phyloP scores from a whole-genome alignment of 2,329 filamentous ascomycete genomes.

The Botrytis deweyae region DNA sequence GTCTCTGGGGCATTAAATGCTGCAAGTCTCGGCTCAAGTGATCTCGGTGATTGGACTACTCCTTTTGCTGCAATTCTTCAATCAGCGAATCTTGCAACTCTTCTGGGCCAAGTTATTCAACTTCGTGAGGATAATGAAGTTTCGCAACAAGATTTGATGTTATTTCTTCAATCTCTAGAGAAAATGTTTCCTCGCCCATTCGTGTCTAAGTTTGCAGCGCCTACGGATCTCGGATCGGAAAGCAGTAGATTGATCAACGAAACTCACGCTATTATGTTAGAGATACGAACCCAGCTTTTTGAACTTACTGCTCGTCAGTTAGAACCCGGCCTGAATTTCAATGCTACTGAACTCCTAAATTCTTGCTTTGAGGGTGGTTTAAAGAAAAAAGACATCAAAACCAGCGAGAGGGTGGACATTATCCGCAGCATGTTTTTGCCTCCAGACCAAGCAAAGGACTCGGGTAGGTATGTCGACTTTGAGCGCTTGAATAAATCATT shows the following conservation, averaged over 20 bases:
- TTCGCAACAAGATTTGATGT: neutral
- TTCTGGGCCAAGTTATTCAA: neutral
- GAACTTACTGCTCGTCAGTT: conserved; percentile 45
- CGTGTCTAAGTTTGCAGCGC: conserved; percentile 35
- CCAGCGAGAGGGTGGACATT: conserved; percentile 36
- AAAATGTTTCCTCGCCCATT: conserved; percentile 40
- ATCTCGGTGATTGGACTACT: neutral
- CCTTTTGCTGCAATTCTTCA: conserved; percentile 40
- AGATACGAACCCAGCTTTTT: conserved; percentile 55
- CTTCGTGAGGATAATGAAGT: neutral
- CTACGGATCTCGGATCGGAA: conserved; percentile 32
- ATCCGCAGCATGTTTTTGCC: conserved; percentile 41
- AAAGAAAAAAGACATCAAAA: neutral
- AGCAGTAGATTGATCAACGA: conserved; percentile 44
- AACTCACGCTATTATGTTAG: conserved; percentile 51
- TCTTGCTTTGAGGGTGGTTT: neutral
- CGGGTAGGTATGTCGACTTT: conserved; percentile 42
- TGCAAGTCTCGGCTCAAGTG: conserved; percentile 35
- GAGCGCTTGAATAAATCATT: conserved; percentile 47
- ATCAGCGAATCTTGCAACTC: conserved; percentile 45
- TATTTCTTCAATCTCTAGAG: conserved; percentile 39
- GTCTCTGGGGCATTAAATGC: conserved; percentile 36
- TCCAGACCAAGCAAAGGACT: conserved; percentile 37
- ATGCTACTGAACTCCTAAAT: conserved; percentile 41
- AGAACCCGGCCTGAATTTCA: conserved; percentile 37